Base-by-base conservation (phyloP, 345 rosid species). In the Sonneratia alba region DNA sequence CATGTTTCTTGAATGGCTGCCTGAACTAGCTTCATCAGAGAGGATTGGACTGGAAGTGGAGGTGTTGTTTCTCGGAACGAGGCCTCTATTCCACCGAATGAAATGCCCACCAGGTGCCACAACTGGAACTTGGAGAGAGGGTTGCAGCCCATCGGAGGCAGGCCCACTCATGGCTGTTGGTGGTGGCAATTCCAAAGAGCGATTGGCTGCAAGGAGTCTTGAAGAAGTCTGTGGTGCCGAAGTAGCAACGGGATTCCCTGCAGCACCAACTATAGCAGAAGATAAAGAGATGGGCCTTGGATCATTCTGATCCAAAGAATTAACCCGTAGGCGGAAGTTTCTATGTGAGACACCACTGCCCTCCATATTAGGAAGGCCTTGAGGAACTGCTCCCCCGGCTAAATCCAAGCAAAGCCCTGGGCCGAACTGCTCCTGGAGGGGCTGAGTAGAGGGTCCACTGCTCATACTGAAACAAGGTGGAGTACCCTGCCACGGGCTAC, bases 321-420 rank as follows among this genome's bases (percentile, higher is more conserved):
- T 83, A 69, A 83, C 80, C 77, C 95, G 77, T 71, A 82, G 68
- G 43, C 88, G 85, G 55, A 78, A 85, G 79, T 87, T 91, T 79
- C 91, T 85, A n/a, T 77, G 80, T 21, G 88, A 83, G 77, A 70
- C 75, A 73, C 81, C 94, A 6, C 72, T 72, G 67, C 65, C 74
- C 67, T 77, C 78, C 32, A 72, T n/a, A 71, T 77, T 82, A 76
- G 87, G 80, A 74, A 71, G 77, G 55, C 74, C 32, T 15, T 67
- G 79, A 66, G 86, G 67, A 68, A 77, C 63, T 12, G 68, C 18
- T 32, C 45, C 75, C 10, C 42, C 77, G 74, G 87, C 84, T 70
- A 79, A 70, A 74, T 80, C 83, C 16, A 79, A 73, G 43, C 79
- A 85, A 79, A 81, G 85, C 37, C 82, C 78, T 10, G 89, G 81